Conservation (phyloP, 2,329 filamentous ascomycete species). For the Monosporascus sp. region DNA sequence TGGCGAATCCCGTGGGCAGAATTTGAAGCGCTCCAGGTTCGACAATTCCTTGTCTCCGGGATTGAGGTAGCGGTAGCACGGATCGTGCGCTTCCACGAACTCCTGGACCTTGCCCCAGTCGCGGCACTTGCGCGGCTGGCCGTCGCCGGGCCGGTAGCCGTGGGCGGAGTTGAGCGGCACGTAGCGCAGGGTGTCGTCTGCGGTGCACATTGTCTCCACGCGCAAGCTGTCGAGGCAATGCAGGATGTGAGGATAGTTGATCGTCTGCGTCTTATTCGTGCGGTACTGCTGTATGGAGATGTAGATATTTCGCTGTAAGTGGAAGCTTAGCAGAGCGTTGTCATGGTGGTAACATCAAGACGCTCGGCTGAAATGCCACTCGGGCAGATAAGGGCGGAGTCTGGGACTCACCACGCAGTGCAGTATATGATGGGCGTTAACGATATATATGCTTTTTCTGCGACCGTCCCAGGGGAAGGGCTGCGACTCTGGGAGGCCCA, state of each 20-base stretch:
- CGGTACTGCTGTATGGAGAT: constrained; percentile 2
- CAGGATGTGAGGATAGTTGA: not conserved
- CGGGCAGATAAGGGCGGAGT: not conserved
- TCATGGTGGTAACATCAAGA: no score
- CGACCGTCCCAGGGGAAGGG: constrained; percentile 1
- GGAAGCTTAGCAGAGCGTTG: not conserved
- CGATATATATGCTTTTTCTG: not conserved
- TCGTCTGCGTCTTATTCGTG: not conserved
- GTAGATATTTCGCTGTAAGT: not conserved
- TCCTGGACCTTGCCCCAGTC: not conserved
- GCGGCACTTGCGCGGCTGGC: not conserved
- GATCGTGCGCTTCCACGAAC: constrained; percentile 1
- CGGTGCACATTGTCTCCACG: not conserved
- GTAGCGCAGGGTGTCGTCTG: constrained; percentile 1
- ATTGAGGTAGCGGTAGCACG: not conserved
- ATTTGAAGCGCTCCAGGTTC: constrained; percentile 1
- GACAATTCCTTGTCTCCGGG: not conserved
- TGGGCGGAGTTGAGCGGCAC: not conserved
- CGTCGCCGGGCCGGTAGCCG: not conserved
- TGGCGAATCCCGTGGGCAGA: not conserved
- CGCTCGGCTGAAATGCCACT: not conserved
- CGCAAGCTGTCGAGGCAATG: constrained; percentile 1
- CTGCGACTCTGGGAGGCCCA: not conserved
- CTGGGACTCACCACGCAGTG: not conserved
- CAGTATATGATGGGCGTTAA: constrained; percentile 1